Conservation (phyloP, 345 rosid species). For the Salix viminalis region DNA sequence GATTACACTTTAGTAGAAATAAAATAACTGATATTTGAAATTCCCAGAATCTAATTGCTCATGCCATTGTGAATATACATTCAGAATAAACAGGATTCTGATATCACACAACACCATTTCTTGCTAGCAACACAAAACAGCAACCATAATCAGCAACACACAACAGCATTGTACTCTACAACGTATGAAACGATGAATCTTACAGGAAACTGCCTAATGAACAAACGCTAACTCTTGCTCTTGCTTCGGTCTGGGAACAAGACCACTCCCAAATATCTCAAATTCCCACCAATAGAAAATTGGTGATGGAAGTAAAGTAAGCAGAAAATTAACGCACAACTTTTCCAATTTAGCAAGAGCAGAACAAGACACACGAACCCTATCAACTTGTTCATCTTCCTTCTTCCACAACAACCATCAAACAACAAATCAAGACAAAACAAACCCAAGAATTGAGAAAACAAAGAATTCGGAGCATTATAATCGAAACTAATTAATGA, state of each 20-base stretch:
- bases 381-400: neutral
- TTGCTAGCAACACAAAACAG: neutral
- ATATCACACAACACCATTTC: too few species aligned
- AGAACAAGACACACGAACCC: neutral
- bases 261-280: neutral
- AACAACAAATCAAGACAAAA: neutral
- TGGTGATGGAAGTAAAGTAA: too few species aligned
- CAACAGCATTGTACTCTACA: neutral
- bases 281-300: too few species aligned
- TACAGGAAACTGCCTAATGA: too few species aligned
- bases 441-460: neutral
- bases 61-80: neutral
- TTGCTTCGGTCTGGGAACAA: too few species aligned
- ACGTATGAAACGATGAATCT: neutral
- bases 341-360: neutral
- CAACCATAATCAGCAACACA: neutral
- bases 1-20: neutral
- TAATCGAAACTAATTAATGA: neutral
- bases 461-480: neutral
- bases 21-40: too few species aligned
- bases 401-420: neutral
- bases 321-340: too few species aligned
- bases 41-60: too few species aligned
- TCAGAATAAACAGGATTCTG: neutral
- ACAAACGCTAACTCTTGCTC: neutral